Percentiles rank a stretch among this genome's conserved stretches.
These are phyloP conservation scores for Xylaria arbuscula DNA, from an alignment of 2,329 filamentous ascomycete genomes.

Conservation along the genomic window DNA sequence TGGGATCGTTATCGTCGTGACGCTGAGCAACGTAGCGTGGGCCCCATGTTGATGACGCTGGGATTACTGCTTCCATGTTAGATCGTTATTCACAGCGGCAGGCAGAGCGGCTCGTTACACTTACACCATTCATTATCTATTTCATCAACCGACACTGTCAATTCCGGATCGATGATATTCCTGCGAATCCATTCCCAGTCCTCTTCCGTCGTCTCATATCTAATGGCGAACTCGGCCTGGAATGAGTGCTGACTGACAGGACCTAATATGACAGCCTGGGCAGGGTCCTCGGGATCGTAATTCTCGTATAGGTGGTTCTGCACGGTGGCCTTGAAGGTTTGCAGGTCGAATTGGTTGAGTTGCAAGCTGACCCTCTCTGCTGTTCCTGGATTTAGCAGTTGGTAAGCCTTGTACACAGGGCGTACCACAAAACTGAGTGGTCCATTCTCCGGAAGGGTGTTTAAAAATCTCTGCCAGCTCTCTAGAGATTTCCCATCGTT, in stretches of 20 bases:
- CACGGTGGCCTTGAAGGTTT: constrained; percentile 14
- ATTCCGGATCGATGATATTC: constrained; percentile 41
- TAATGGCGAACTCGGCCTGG: constrained; percentile 41
- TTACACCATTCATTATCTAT: constrained; percentile 44
- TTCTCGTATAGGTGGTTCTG: constrained; percentile 1
- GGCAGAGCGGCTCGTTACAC: constrained; percentile 23
- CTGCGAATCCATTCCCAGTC: constrained; percentile 46
- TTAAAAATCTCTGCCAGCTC: constrained; percentile 25
- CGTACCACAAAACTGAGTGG: constrained; percentile 37
- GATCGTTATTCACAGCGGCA: neutral
- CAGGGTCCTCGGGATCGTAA: constrained; percentile 24
- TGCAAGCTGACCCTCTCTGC: neutral
- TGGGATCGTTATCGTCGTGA: neutral
- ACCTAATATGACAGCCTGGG: constrained; percentile 36
- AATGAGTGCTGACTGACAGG: constrained; percentile 26
- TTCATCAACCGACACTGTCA: constrained; percentile 36
- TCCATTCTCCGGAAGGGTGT: neutral
- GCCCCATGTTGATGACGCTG: constrained; percentile 35
- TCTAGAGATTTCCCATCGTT: neutral
- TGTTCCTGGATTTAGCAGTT: constrained; percentile 7
- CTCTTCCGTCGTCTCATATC: constrained; percentile 41
- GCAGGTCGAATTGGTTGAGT: constrained; percentile 15
- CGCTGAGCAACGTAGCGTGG: constrained; percentile 32
- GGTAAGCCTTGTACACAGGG: constrained; percentile 39
- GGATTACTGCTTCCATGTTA: constrained; percentile 26